phyloP scores from a whole-genome alignment of 768 basidiomycete species.

The Lactifluus volemus region DNA sequence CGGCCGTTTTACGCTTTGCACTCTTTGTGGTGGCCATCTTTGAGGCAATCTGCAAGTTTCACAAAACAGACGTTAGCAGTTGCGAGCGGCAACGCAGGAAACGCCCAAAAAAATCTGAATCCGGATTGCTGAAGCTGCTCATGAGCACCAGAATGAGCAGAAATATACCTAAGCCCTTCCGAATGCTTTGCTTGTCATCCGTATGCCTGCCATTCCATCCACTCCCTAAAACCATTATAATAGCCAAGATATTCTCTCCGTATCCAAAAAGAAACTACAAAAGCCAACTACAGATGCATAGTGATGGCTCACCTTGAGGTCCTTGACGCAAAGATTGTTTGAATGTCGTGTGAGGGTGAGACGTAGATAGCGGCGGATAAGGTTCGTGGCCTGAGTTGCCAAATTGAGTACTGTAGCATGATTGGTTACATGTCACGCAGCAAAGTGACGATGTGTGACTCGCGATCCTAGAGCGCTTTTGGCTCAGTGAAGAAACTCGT shows the following conservation, averaged over 20 bases:
- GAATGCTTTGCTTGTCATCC: neutral
- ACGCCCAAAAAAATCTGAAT: neutral
- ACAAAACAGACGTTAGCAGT: neutral
- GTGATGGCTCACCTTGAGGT: constrained; percentile 1
- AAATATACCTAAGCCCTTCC: neutral
- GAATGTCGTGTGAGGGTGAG: neutral
- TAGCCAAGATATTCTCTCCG: neutral
- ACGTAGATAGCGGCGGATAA: neutral
- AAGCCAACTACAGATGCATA: neutral
- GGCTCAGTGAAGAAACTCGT: neutral
- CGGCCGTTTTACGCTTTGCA: constrained; percentile 51
- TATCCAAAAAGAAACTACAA: neutral
- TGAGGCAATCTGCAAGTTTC: neutral
- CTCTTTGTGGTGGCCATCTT: constrained; percentile 64
- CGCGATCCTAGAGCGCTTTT: neutral
- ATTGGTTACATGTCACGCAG: neutral
- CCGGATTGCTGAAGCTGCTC: neutral
- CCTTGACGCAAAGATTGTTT: neutral
- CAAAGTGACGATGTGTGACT: neutral
- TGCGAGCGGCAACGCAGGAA: neutral
- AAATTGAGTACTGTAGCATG: neutral
- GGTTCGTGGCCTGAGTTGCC: constrained; percentile 3
- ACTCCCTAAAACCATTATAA: neutral
- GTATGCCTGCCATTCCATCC: neutral
- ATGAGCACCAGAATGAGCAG: neutral